Evolutionary conservation across 192 early-diverging fungal genomes (phyloP).

Genomic region (Coemansia sp.): DNA sequence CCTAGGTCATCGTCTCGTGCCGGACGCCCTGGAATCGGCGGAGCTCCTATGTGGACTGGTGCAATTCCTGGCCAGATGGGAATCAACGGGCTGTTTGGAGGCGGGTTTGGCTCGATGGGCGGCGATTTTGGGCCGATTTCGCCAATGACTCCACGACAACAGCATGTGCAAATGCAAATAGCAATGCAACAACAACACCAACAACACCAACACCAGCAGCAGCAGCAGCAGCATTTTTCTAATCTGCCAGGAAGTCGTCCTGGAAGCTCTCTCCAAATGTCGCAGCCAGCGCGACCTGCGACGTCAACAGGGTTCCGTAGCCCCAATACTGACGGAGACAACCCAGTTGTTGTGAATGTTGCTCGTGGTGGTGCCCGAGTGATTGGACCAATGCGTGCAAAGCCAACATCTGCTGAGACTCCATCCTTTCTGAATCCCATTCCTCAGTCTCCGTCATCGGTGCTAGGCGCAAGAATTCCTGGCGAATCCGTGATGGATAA

Average conservation of each 20-base stretch:
- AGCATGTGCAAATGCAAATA: constrained; percentile 13
- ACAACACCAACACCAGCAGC: constrained; percentile 9
- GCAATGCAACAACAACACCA: not conserved
- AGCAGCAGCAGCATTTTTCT: constrained; percentile 26
- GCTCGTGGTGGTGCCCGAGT: constrained; percentile 53
- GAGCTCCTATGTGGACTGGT: constrained; percentile 36
- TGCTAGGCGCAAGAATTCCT: constrained; percentile 28
- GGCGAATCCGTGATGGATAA: not conserved
- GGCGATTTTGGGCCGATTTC: constrained; percentile 28
- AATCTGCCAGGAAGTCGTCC: constrained; percentile 27
- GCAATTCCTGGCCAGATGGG: constrained; percentile 28
- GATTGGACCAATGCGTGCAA: constrained; percentile 50
- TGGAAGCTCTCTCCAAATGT: constrained; percentile 44
- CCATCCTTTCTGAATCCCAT: constrained; percentile 51
- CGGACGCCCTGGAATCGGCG: constrained; percentile 16
- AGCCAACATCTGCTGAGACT: constrained; percentile 14
- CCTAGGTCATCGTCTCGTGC: constrained; percentile 39
- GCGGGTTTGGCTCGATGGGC: constrained; percentile 51
- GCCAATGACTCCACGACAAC: constrained; percentile 26
- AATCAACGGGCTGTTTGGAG: constrained; percentile 39
- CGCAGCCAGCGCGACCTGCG: constrained; percentile 34
- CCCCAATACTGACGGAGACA: constrained; percentile 21
- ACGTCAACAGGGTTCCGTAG: constrained; percentile 42
- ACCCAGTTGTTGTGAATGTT: constrained; percentile 44
- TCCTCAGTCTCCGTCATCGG: constrained; percentile 52